Evolutionary conservation across 1,139 yeast species (phyloP), one percentile per base, ranked within the genome.

Genomic region (Magnusiomyces paraingens): DNA sequence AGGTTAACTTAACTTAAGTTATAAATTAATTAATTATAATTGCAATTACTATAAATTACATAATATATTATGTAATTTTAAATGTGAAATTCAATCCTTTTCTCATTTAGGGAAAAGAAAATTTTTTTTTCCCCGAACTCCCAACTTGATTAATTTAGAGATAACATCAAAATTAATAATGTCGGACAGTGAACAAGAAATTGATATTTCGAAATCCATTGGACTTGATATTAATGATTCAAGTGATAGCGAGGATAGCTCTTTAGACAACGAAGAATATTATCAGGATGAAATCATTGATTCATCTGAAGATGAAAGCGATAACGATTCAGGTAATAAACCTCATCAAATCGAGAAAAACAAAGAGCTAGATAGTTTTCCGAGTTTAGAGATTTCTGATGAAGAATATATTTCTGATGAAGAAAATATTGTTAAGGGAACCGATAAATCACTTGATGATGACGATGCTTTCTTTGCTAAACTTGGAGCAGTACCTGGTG

Each of bases 381-480:
- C 54, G 1, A 47, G 42, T 5, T 42, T 49, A 22, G 47, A 21
- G 17, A 14, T 36, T 15, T 42, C 38, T 4, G 42, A 43, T 14
- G 36, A 26, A 15, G 51, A 49, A 20, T 20, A 29, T 12, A 20
- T 35, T 38, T 21, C 21, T 21, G 44, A 48, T 17, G 10, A 22
- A 8, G 15, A 48, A 8, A 14, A 20, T n/a, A 8, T 2, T n/a
- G 10, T 4, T n/a, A 21, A 29, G 17, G 29, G n/a, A 15, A 26
- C n/a, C 3, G 12, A 18, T 18, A 42, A 42, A 20, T 14, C 32
- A 11, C 38, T 35, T 62, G 82, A 79, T 57, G 75, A 72, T 29
- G 81, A 74, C 36, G 87, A 90, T 1, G 88, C 88, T 0, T 86
- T 84, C 66, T 87, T 86, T 66, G 88, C 86, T 4, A 82, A 82